Evolutionary conservation across 352 stramenopile genomes (phyloP).

Genomic region (Peronosclerospora sorghi): DNA sequence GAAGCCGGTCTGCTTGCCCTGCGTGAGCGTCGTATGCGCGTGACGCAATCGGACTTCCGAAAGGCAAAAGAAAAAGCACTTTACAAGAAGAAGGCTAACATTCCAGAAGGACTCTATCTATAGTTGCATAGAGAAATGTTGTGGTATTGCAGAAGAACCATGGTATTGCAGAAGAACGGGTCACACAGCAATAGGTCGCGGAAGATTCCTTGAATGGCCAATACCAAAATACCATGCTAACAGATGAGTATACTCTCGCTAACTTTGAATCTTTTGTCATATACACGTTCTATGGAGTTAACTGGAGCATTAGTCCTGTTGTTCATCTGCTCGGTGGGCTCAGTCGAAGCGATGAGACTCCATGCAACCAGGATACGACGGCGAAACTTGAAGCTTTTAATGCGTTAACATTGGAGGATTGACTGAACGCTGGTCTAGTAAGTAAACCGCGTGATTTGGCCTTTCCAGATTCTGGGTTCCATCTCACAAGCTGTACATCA

Average conservation of each 20-base stretch:
- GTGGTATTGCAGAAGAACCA: slow-evolving; percentile 3
- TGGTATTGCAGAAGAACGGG: not conserved
- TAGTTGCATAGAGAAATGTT: slow-evolving; percentile 48
- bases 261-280: slow-evolving; percentile 9
- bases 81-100: slow-evolving; percentile 99
- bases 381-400: slow-evolving; percentile 16
- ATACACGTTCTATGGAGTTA: slow-evolving; percentile 11
- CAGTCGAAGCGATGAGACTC: slow-evolving; percentile 17
- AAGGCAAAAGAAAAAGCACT: slow-evolving; percentile 99
- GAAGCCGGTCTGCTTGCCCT: slow-evolving; percentile 98
- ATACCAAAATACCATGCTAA: slow-evolving; percentile 13
- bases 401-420: slow-evolving; percentile 6
- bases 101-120: slow-evolving; percentile 98
- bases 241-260: slow-evolving; percentile 17
- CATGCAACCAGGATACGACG: slow-evolving; percentile 27
- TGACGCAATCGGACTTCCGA: slow-evolving; percentile 98
- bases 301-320: not conserved
- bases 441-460: slow-evolving; percentile 8
- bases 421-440: slow-evolving; percentile 8
- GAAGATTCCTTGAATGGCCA: slow-evolving; percentile 7
- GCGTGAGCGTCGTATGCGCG: slow-evolving; percentile 98
- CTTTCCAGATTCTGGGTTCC: slow-evolving; percentile 4
- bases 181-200: no score
- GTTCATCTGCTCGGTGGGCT: slow-evolving; percentile 13
- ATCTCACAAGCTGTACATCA: slow-evolving; percentile 31